Percentiles rank a stretch among this genome's conserved stretches.
These are phyloP conservation scores for Fusarium nurragi DNA, from an alignment of 2,329 filamentous ascomycete genomes.

Conservation along the genomic window DNA sequence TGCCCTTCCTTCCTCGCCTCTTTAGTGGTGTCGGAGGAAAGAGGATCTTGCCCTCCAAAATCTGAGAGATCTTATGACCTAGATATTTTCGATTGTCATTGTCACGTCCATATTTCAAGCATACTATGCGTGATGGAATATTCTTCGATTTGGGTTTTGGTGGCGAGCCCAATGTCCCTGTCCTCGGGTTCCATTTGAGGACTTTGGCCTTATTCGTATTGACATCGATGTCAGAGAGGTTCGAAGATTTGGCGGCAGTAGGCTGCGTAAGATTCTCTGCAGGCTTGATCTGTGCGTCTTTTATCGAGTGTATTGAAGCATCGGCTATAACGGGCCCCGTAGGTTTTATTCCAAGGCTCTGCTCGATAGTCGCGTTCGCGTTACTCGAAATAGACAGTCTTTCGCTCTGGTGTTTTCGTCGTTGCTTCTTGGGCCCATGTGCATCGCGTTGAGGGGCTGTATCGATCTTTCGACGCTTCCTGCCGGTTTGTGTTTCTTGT, in stretches of 20 bases:
- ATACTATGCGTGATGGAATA: slow-evolving; percentile 56
- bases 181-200: slow-evolving; percentile 66
- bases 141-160: slow-evolving; percentile 60
- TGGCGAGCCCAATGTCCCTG: slow-evolving; percentile 70
- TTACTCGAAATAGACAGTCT: slow-evolving; percentile 9
- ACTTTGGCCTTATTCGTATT: slow-evolving; percentile 57
- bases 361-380: slow-evolving; percentile 10
- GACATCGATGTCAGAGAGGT: slow-evolving; percentile 9
- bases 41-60: slow-evolving; percentile 57
- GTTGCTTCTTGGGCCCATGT: slow-evolving; percentile 42
- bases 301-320: slow-evolving; percentile 26
- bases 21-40: slow-evolving; percentile 40
- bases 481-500: slow-evolving; percentile 45
- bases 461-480: slow-evolving; percentile 57
- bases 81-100: slow-evolving; percentile 56
- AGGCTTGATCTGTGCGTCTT: slow-evolving; percentile 15
- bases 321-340: slow-evolving; percentile 2
- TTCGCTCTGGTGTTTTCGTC: slow-evolving; percentile 38
- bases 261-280: neutral
- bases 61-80: slow-evolving; percentile 69
- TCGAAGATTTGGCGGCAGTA: slow-evolving; percentile 7
- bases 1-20: slow-evolving; percentile 44
- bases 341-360: slow-evolving; percentile 16
- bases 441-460: slow-evolving; percentile 36
- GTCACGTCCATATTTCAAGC: slow-evolving; percentile 68